Evolutionary conservation across 805 yeast genomes (phyloP).

Genomic region (Pichia occidentalis): DNA sequence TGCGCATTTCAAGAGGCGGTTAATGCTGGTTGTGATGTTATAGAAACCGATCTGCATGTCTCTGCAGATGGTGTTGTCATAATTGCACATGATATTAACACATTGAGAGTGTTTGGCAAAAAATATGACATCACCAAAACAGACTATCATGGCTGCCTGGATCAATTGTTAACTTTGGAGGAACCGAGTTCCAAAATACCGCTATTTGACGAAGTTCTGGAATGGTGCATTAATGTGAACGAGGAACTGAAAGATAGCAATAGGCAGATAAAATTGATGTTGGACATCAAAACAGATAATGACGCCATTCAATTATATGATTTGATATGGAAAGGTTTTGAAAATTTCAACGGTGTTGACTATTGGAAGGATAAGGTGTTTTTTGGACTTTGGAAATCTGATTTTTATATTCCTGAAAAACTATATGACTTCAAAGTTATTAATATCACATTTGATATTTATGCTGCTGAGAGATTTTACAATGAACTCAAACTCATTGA

Average conservation of each 20-base stretch:
- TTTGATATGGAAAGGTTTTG: conserved; percentile 22
- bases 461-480: conserved; percentile 20
- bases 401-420: conserved; percentile 24
- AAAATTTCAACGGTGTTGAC: conserved; percentile 18
- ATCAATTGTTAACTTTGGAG: conserved; percentile 23
- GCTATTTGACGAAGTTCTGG: conserved; percentile 25
- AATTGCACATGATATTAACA: conserved; percentile 31
- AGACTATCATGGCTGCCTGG: conserved; percentile 23
- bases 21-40: conserved; percentile 28
- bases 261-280: conserved; percentile 36
- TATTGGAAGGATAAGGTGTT: conserved; percentile 31
- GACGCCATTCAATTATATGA: conserved; percentile 25
- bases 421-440: conserved; percentile 24
- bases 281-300: conserved; percentile 31
- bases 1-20: conserved; percentile 31
- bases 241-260: conserved; percentile 36
- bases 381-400: conserved; percentile 33
- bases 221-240: conserved; percentile 27
- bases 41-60: conserved; percentile 35
- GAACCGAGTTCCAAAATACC: conserved; percentile 32
- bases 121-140: conserved; percentile 23
- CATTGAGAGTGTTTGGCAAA: conserved; percentile 30
- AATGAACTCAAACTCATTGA: conserved; percentile 13
- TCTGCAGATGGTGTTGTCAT: conserved; percentile 30
- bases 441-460: conserved; percentile 27